Conservation (phyloP, 495 filamentous ascomycete genomes). For the Talaromyces wortmannii region DNA sequence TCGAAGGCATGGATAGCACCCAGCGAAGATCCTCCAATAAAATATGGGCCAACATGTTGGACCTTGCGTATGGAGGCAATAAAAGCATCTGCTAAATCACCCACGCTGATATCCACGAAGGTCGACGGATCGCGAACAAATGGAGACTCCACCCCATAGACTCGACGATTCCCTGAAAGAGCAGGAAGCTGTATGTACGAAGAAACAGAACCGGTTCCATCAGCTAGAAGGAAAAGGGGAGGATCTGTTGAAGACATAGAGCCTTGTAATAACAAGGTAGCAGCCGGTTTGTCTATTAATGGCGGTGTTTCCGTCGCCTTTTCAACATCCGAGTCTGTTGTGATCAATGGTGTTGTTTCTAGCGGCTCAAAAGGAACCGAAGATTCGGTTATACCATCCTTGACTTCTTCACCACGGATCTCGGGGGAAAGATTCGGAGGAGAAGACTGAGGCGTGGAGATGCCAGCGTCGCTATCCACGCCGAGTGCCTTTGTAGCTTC, state of each 20-base stretch:
- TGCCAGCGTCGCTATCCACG: background rate
- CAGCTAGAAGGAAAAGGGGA: constrained; percentile 16
- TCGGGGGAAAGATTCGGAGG: background rate
- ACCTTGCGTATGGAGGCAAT: constrained; percentile 27
- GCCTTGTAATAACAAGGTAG: constrained; percentile 9
- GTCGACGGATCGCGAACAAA: constrained; percentile 44
- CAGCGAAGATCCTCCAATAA: constrained; percentile 48
- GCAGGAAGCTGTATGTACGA: constrained; percentile 17
- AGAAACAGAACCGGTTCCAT: constrained; percentile 15
- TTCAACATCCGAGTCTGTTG: background rate
- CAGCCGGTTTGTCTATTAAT: background rate
- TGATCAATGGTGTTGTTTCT: background rate
- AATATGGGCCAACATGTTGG: constrained; percentile 50
- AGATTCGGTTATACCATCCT: background rate
- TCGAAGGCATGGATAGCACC: constrained; percentile 52
- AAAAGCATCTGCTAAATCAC: constrained; percentile 43
- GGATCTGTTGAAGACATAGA: background rate
- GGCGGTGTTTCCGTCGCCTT: background rate
- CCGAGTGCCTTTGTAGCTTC: constrained; percentile 35
- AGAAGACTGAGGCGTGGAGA: background rate
- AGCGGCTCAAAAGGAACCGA: background rate
- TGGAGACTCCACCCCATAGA: constrained; percentile 26
- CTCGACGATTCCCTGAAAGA: constrained; percentile 9
- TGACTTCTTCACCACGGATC: background rate
- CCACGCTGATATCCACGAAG: constrained; percentile 38